Conservation (phyloP, 1,284 basidiomycete genomes). For the Microbotryum saponariae region DNA sequence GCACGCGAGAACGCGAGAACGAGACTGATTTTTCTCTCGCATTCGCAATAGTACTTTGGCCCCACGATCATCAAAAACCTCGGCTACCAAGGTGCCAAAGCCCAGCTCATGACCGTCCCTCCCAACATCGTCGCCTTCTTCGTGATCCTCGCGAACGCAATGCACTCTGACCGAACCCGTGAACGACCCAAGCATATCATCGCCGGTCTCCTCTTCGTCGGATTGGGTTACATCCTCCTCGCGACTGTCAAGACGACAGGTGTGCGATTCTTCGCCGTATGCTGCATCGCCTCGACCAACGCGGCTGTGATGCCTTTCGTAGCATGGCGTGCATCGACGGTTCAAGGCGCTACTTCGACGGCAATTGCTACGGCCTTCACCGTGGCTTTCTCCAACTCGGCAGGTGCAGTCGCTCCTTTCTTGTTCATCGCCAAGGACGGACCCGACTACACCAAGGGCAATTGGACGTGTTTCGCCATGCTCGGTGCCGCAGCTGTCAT, state of each 20-base stretch:
- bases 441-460: slow-evolving; percentile 21
- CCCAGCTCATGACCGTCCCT: slow-evolving; percentile 16
- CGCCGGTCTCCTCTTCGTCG: slow-evolving; percentile 4
- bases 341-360: slow-evolving; percentile 35
- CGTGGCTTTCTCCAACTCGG: slow-evolving; percentile 36
- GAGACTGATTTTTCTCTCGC: slow-evolving; percentile 20
- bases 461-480: slow-evolving; percentile 37
- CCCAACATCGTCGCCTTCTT: slow-evolving; percentile 24
- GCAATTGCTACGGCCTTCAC: slow-evolving; percentile 36
- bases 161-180: slow-evolving; percentile 17
- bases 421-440: slow-evolving; percentile 10
- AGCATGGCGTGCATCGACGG: slow-evolving; percentile 28
- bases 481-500: slow-evolving; percentile 28
- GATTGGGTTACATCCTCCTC: slow-evolving; percentile 36
- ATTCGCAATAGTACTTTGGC: slow-evolving; percentile 11
- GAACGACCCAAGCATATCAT: slow-evolving; percentile 30
- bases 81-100: slow-evolving; percentile 26
- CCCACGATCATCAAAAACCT: slow-evolving; percentile 15
- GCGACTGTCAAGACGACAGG: slow-evolving; percentile 31
- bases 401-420: slow-evolving; percentile 33
- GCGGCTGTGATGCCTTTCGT: slow-evolving; percentile 35
- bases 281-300: slow-evolving; percentile 38
- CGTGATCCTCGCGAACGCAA: slow-evolving; percentile 21
- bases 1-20: too few relatives aligned
- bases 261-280: slow-evolving; percentile 35